phyloP scores from a whole-genome alignment of 2,329 filamentous ascomycete genomes.

The Thielaviopsis cerberus region DNA sequence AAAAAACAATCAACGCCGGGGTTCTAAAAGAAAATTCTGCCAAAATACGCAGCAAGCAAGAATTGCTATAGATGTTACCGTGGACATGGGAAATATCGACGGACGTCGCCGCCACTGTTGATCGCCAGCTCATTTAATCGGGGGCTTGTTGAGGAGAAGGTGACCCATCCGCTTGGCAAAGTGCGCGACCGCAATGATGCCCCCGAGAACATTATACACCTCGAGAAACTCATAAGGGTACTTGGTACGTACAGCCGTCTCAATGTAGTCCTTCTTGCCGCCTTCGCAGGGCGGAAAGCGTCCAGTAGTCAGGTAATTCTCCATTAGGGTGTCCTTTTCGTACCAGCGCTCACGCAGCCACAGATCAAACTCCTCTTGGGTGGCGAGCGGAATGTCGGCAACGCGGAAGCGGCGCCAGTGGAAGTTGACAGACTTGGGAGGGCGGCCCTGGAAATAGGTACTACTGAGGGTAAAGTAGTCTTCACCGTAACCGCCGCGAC shows the following conservation, averaged over 20 bases:
- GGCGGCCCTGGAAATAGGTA: constrained; percentile 72
- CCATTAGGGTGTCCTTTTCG: constrained; percentile 78
- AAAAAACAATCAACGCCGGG: not conserved
- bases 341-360: constrained; percentile 81
- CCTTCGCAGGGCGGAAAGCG: constrained; percentile 43
- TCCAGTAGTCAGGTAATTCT: constrained; percentile 60
- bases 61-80: not conserved
- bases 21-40: not conserved
- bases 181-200: constrained; percentile 1
- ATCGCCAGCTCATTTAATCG: not conserved
- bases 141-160: not conserved
- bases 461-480: constrained; percentile 73
- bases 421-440: constrained; percentile 90
- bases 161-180: constrained; percentile 5
- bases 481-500: constrained; percentile 69
- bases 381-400: constrained; percentile 61
- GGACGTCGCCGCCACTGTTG: not conserved
- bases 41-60: not conserved
- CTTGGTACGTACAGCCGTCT: constrained; percentile 10
- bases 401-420: constrained; percentile 80
- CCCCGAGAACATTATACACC: constrained; percentile 10
- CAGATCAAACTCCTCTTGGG: constrained; percentile 53
- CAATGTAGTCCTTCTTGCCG: constrained; percentile 11
- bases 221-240: constrained; percentile 11
- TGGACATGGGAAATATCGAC: not conserved